Evolutionary conservation across 1,284 basidiomycete genomes (phyloP), one percentile per base, ranked within the genome.

Genomic region (Abortiporus biennis): DNA sequence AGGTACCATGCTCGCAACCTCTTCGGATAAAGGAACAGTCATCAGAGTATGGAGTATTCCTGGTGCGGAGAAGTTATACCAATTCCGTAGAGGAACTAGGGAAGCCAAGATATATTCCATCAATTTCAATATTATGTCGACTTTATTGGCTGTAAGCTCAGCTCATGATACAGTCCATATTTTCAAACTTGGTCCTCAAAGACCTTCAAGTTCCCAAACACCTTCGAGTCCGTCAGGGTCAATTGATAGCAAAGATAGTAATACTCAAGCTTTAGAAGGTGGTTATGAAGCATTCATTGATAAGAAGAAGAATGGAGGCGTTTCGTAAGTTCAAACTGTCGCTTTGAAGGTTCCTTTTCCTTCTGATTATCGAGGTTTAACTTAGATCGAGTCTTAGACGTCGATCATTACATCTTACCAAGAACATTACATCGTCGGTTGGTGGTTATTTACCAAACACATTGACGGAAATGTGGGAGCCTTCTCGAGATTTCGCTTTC

Each of bases 151-250:
- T 2, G 94, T 97, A 5, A 89, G 85, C 54, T 87, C 81, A 6
- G 95, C 93, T 49, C 91, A 93, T 48, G 93, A 93, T 52, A 99
- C 95, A 6, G 93, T 99, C 25, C 96, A 99, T 64, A 87, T 99
- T 39, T 99, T 97, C 71, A 92, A 91, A 60, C 71, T 99, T 3
- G 76, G 77, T 50, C 46, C 64, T 42, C 51, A 63, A 49, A 50
- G 56, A 47, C 43, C 51, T 4, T 21, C 45, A 27, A 40, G 35
- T 23, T 44, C 54, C 15, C 52, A 51, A 21, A 42, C 27, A 45
- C 39, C 17, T 48, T 40, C 32, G 27, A 43, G 38, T 45, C 21
- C 25, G 36, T 21, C 38, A 12, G 35, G 35, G 19, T 36, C 35
- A 5, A 8, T 36, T 25, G 83, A 86, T 47, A 78, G 80, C 52